Conservation (phyloP, 305 asterid genomes). For the Caryopteris hybrid region DNA sequence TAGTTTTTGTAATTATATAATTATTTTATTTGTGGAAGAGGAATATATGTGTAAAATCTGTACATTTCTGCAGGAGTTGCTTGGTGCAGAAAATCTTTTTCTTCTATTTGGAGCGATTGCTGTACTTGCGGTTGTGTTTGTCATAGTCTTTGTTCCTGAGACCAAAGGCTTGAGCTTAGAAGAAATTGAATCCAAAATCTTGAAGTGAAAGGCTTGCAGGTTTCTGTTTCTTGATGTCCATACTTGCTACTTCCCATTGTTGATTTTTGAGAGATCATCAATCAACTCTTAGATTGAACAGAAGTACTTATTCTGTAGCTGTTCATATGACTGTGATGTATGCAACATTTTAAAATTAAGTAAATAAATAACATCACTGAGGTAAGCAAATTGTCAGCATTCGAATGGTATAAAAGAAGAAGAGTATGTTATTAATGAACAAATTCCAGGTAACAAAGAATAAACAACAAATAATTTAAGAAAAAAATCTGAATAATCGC, state of each 20-base stretch:
- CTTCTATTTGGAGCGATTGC: slow-evolving; percentile 88
- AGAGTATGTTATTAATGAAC: background rate
- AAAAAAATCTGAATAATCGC: no score
- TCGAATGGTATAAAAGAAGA: background rate
- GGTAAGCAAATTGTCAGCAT: background rate
- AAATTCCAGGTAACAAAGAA: background rate
- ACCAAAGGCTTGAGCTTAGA: slow-evolving; percentile 99
- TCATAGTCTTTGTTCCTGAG: slow-evolving; percentile 68
- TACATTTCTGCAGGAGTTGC: slow-evolving; percentile 57
- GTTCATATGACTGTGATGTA: background rate
- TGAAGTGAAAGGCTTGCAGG: slow-evolving; percentile 46
- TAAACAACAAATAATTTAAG: background rate
- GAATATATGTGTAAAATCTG: background rate
- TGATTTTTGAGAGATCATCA: background rate
- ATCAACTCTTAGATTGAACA: background rate
- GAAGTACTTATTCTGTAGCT: background rate
- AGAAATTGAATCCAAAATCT: slow-evolving; percentile 83
- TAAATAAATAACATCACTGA: no score
- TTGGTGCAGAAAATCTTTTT: slow-evolving; percentile 88
- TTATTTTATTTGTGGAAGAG: background rate
- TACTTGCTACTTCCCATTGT: background rate
- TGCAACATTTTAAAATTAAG: background rate
- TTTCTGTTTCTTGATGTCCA: slow-evolving; percentile 6
- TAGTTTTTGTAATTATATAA: background rate
- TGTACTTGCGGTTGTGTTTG: slow-evolving; percentile 62